Evolutionary conservation across 2,329 filamentous ascomycete genomes (phyloP).

Genomic region (Bipolaris zeicola): DNA sequence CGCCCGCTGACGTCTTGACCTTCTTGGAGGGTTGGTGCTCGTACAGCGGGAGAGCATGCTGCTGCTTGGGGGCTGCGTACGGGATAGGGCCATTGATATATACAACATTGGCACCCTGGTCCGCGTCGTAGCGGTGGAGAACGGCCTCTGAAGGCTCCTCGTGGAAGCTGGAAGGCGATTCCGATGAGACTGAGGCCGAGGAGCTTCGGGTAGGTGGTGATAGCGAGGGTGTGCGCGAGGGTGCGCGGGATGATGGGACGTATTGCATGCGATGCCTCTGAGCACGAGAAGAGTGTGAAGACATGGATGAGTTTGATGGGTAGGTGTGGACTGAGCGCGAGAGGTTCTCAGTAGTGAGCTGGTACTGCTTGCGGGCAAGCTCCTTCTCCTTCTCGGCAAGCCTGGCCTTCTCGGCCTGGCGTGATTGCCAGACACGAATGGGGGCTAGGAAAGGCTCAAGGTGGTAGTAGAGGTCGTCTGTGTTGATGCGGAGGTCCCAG

Average conservation of each 20-base stretch:
- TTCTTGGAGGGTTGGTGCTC: constrained; percentile 50
- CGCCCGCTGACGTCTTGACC: constrained; percentile 43
- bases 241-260: constrained; percentile 41
- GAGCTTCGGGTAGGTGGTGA: constrained; percentile 54
- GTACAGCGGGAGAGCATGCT: constrained; percentile 46
- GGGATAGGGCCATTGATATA: constrained; percentile 48
- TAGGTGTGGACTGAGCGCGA: constrained; percentile 41
- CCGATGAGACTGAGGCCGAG: constrained; percentile 41
- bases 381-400: constrained; percentile 53
- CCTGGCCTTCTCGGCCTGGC: constrained; percentile 60
- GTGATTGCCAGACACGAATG: constrained; percentile 67
- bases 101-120: constrained; percentile 51
- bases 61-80: constrained; percentile 31
- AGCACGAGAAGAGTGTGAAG: constrained; percentile 39
- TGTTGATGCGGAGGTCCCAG: constrained; percentile 87
- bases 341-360: constrained; percentile 50
- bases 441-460: constrained; percentile 88
- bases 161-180: constrained; percentile 44
- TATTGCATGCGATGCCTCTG: constrained; percentile 33
- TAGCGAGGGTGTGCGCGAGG: constrained; percentile 57
- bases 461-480: constrained; percentile 84
- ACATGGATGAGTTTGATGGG: constrained; percentile 44
- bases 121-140: constrained; percentile 51
- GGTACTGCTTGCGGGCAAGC: constrained; percentile 45
- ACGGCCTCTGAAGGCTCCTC: constrained; percentile 41